These are phyloP conservation scores for Globisporangium uncinulatum DNA, from an alignment of 352 stramenopile genomes.

Conservation along the genomic window DNA sequence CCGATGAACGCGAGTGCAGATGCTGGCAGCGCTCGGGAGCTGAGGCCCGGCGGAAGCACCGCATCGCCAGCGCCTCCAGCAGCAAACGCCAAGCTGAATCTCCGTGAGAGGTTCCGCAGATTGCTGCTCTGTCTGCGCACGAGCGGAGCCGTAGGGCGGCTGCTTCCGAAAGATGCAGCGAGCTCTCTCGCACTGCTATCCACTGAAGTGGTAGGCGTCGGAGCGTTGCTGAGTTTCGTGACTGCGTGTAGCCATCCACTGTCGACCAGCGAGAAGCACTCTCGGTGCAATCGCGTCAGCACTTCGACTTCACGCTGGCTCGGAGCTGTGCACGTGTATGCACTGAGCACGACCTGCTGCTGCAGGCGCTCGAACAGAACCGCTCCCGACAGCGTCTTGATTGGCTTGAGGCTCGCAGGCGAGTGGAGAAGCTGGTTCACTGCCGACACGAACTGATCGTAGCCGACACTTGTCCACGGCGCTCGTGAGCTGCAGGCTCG, in stretches of 20 bases:
- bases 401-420: not conserved
- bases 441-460: conserved; percentile 8
- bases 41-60: not conserved
- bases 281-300: conserved; percentile 2
- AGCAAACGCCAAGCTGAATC: not conserved
- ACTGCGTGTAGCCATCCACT: not conserved
- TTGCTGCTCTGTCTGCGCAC: conserved; percentile 1
- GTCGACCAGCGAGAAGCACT: conserved; percentile 3
- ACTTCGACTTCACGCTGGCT: not conserved
- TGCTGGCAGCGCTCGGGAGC: not conserved
- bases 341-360: conserved; percentile 5
- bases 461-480: not conserved
- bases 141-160: not conserved
- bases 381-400: not conserved
- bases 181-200: not conserved
- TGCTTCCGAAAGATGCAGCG: not conserved
- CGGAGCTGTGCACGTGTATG: not conserved
- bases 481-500: not conserved
- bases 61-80: not conserved
- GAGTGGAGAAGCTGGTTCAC: conserved; percentile 8
- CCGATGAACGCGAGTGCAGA: conserved; percentile 2
- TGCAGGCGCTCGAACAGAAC: conserved; percentile 5
- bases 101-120: not conserved
- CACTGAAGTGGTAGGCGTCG: too few relatives aligned
- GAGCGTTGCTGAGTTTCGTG: not conserved